These are phyloP conservation scores for Pleurotus cornucopiae DNA, from an alignment of 768 basidiomycete genomes.

Conservation along the genomic window DNA sequence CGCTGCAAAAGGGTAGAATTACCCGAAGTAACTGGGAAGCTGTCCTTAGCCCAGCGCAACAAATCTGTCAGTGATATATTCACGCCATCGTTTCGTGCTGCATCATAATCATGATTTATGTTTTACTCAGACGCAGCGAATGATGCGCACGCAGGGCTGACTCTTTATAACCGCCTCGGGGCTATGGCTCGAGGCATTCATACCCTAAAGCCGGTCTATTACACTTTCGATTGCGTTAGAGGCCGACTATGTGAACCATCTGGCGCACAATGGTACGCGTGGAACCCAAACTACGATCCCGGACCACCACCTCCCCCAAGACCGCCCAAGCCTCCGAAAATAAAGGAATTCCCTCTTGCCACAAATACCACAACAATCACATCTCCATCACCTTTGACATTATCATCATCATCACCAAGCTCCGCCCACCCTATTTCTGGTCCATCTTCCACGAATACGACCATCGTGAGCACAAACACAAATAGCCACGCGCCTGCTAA, in stretches of 20 bases:
- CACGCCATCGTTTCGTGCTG: not conserved
- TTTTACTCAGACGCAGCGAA: slow-evolving; percentile 57
- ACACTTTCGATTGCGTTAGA: slow-evolving; percentile 49
- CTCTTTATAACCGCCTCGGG: slow-evolving; percentile 43
- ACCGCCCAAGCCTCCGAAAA: slow-evolving; percentile 18
- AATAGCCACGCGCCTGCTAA: no score
- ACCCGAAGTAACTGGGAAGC: slow-evolving; percentile 71
- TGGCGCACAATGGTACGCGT: slow-evolving; percentile 46
- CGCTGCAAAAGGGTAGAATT: slow-evolving; percentile 55
- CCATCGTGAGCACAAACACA: no score
- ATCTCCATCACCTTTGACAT: no score
- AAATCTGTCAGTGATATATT: slow-evolving; percentile 50
- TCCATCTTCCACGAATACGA: no score
- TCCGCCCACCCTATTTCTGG: no score
- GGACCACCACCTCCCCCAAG: slow-evolving; percentile 59
- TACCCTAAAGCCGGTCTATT: slow-evolving; percentile 38
- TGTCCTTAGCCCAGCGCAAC: slow-evolving; percentile 38
- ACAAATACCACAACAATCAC: not conserved
- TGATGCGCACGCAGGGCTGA: slow-evolving; percentile 64
- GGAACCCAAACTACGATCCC: slow-evolving; percentile 69
- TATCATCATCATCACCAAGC: no score
- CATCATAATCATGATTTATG: slow-evolving; percentile 13
- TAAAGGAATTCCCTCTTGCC: slow-evolving; percentile 1
- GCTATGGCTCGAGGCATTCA: slow-evolving; percentile 33
- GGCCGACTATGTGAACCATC: slow-evolving; percentile 43